Evolutionary conservation across 2,329 filamentous ascomycete genomes (phyloP), one percentile per base, ranked within the genome.

Genomic region (Trichoderma afroharzianum): DNA sequence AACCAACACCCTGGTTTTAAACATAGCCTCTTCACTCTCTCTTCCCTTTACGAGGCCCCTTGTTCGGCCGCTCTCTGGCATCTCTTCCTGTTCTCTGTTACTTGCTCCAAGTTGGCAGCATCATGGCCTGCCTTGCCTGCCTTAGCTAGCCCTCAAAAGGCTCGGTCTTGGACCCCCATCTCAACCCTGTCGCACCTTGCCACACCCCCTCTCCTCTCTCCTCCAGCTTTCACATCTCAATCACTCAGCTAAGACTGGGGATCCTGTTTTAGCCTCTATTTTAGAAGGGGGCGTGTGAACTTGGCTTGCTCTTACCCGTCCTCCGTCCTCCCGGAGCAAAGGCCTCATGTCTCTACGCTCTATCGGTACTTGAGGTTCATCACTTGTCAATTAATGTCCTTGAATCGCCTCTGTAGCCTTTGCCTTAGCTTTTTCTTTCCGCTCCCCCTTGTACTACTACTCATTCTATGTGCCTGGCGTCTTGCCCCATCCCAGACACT

Each of bases 221-320:
- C 43, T 5, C 68, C 50, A 28, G 18, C 47, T 57, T 67, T 70
- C 39, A 36, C 39, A 62, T 50, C 24, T 59, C 55, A 59, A 6
- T 68, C 66, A 21, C 55, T 68, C 66, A 68, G 55, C 36, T 43
- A 68, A 68, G 58, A 69, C 62, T 32, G 68, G 68, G 68, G 30
- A 55, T 21, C 18, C 18, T 61, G 53, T 61, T 53, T 70, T 70
- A 70, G 68, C 28, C 30, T 12, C 68, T 50, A 58, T 57, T 32
- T 63, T 33, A 33, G 59, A 57, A 55, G 67, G 59, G 57, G 68
- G 47, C 24, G 68, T 63, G 68, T 43, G 59, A 57, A 30, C 43
- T 62, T 32, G 43, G 24, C 36, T 68, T n/a, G 24, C 26, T 61
- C 66, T 53, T 58, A 28, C 58, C 66, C 26, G 7, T 63, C 47